phyloP scores from a whole-genome alignment of 176 grass and related monocot genomes.

The Aegilops sharonensis region DNA sequence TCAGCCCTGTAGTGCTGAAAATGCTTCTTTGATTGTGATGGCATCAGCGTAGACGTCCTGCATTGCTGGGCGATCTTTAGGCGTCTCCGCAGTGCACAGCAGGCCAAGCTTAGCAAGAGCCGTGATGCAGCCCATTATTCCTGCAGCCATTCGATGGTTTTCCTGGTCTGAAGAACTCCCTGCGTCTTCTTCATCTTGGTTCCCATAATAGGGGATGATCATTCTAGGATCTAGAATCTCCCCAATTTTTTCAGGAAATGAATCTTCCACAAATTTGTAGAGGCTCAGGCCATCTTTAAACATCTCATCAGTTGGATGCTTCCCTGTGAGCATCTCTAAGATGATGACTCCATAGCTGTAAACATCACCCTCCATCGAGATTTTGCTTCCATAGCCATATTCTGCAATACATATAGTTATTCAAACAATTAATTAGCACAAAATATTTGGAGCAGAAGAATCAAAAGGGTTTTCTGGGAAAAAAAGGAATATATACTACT shows the following conservation, averaged over 20 bases:
- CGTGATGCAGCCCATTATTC: neutral
- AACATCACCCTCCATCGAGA: too few species aligned
- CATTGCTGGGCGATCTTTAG: neutral
- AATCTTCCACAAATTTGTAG: conserved; percentile 33
- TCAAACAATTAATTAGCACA: neutral
- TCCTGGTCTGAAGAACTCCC: neutral
- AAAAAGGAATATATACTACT: too few species aligned
- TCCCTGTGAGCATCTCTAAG: too few species aligned
- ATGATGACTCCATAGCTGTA: too few species aligned
- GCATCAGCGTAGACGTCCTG: conserved; percentile 34
- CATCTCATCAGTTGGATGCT: too few species aligned
- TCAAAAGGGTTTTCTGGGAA: too few species aligned
- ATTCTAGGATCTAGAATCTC: conserved; percentile 13
- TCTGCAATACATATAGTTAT: conserved; percentile 10
- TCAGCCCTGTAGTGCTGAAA: neutral
- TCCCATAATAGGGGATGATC: neutral
- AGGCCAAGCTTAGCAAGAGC: conserved; percentile 30
- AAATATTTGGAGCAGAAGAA: neutral
- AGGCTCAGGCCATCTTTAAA: conserved; percentile 19
- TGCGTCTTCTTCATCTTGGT: neutral
- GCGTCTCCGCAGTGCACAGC: conserved; percentile 18
- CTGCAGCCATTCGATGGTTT: neutral
- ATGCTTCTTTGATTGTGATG: conserved; percentile 20
- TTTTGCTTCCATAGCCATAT: too few species aligned
- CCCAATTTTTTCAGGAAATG: neutral